Evolutionary conservation across 441 rosid genomes (phyloP), one percentile per base, ranked within the genome.

Genomic region (Euphorbia celastroides): DNA sequence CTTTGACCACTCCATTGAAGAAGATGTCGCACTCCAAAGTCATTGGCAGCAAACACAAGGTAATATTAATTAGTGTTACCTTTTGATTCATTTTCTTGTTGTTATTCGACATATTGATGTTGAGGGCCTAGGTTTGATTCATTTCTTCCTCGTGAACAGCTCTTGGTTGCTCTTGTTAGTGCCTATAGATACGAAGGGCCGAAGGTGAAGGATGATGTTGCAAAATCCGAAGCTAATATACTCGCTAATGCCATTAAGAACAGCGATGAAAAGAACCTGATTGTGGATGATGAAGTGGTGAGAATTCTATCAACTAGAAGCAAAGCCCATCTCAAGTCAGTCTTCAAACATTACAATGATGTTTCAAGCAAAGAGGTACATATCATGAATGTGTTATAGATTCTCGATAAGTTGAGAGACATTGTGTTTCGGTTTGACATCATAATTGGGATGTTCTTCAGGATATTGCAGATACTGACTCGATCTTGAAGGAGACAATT

Each of bases 111-210:
- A n/a, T n/a, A n/a, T n/a, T n/a, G n/a, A n/a, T n/a, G n/a, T n/a
- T 1, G 0, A 16, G 14, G 31, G 22, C 31, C 30, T 16, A 54
- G 38, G n/a, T 32, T n/a, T 38, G 22, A 32, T 46, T 41, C 7
- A 38, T 22, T 58, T 60, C 30, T 27, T 54, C 30, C n/a, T 17
- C 19, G 9, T 66, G 69, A 68, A 44, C 81, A 91, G 97, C 81
- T 93, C 28, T 80, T 93, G 80, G 89, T 91, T 59, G 96, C 86
- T 26, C 88, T 91, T 10, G 95, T 89, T 67, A 85, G 97, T 72
- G 96, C 99, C 41, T 93, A 89, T 48, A 82, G 97, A 72, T 93
- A 89, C 36, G 95, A 91, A 78, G 97, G 99, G 14, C 44, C 74
- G 0, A 81, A 64, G 59, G 77, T 86, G 13, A 85, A 84, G 57